Percentiles rank a stretch among this genome's conserved stretches.
Conservation (phyloP, 768 basidiomycete genomes). For the Suillus plorans region DNA sequence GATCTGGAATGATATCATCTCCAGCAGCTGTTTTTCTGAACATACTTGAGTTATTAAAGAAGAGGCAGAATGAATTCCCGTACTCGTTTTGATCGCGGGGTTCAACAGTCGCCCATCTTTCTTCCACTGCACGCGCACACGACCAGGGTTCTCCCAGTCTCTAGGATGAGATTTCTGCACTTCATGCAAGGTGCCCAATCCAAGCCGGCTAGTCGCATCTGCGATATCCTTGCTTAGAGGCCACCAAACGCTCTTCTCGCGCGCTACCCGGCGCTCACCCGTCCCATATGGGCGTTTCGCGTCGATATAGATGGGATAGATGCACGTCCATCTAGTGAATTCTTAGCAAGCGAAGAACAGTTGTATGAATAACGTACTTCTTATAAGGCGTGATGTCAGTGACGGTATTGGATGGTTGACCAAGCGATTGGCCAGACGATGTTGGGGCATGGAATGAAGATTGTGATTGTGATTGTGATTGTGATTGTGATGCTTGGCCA, state of each 20-base stretch:
- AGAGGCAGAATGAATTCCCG: constrained; percentile 26
- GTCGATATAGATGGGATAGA: constrained; percentile 97
- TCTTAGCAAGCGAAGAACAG: constrained; percentile 8
- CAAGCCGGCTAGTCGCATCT: constrained; percentile 73
- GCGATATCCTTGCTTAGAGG: constrained; percentile 93
- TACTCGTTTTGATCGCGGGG: constrained; percentile 72
- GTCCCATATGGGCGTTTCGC: constrained; percentile 87
- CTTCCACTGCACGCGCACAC: constrained; percentile 92
- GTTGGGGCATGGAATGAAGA: constrained; percentile 22
- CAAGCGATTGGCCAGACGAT: constrained; percentile 20
- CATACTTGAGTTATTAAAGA: background rate
- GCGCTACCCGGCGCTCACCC: constrained; percentile 78
- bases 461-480: background rate
- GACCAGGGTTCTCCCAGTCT: constrained; percentile 98
- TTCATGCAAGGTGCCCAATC: constrained; percentile 83
- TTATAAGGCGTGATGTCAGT: constrained; percentile 84
- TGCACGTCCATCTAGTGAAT: constrained; percentile 79
- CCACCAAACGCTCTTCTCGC: constrained; percentile 88
- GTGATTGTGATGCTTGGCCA: constrained; percentile 56
- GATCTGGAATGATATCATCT: constrained; percentile 71
- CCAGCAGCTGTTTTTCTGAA: constrained; percentile 77
- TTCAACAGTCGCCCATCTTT: constrained; percentile 71
- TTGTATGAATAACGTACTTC: constrained; percentile 48
- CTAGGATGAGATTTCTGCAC: constrained; percentile 88
- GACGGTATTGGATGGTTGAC: constrained; percentile 38